A percentile compares a stretch with the other conserved stretches of the same genome.
Conservation (phyloP, 352 stramenopile genomes). For the Phytophthora podocarpi region DNA sequence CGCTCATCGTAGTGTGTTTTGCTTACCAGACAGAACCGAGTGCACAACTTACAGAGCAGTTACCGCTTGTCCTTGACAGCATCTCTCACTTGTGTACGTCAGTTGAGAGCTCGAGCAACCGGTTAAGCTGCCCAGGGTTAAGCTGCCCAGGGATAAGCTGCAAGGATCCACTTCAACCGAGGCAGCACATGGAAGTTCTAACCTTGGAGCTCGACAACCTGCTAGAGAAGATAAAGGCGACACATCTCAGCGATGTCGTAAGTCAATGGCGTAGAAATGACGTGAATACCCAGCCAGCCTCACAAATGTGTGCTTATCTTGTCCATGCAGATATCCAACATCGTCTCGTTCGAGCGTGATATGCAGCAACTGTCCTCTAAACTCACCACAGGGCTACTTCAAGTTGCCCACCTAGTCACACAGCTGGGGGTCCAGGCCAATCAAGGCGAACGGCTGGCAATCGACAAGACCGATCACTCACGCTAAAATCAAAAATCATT, state of each 20-base stretch:
- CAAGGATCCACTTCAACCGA: conserved; percentile 31
- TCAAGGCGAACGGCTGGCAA: neutral
- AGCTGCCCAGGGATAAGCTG: too few relatives aligned
- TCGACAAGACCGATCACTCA: conserved; percentile 10
- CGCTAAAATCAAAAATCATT: neutral
- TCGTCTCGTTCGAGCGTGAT: neutral
- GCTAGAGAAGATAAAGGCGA: conserved; percentile 25
- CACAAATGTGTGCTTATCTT: neutral
- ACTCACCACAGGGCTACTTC: neutral
- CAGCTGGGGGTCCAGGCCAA: conserved; percentile 3
- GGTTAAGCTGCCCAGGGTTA: conserved; percentile 40
- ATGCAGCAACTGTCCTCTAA: neutral
- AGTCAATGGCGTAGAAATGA: neutral
- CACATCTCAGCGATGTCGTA: conserved; percentile 33
- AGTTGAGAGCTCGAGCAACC: conserved; percentile 41
- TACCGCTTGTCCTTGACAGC: conserved; percentile 22
- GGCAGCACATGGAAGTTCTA: conserved; percentile 38
- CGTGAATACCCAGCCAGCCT: neutral
- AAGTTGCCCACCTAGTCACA: conserved; percentile 2
- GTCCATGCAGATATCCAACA: neutral
- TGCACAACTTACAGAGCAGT: conserved; percentile 17
- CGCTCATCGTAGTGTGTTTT: neutral
- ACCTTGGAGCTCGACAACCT: conserved; percentile 35
- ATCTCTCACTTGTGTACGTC: conserved; percentile 33
- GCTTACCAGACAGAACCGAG: neutral